phyloP scores from a whole-genome alignment of 2,329 filamentous ascomycete species.

The Sporothrix inflata region DNA sequence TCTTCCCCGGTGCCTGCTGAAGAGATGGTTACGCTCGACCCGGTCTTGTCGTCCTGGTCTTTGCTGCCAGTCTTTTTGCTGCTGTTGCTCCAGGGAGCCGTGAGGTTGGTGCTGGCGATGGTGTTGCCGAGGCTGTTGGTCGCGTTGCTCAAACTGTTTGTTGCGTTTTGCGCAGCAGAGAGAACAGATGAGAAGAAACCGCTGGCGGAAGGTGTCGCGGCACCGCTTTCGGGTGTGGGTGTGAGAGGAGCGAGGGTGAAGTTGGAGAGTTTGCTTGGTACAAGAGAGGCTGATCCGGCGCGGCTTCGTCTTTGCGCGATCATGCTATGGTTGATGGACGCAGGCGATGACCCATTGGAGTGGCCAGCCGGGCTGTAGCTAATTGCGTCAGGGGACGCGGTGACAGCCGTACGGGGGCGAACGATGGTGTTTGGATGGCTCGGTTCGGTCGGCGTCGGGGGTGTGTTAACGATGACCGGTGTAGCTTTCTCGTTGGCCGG shows the following conservation, averaged over 20 bases:
- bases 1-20: conserved; percentile 36
- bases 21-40: conserved; percentile 23
- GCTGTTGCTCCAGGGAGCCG: conserved; percentile 47
- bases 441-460: conserved; percentile 64
- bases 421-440: conserved; percentile 33
- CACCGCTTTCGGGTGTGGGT: conserved; percentile 71
- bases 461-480: conserved; percentile 66
- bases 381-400: conserved; percentile 26
- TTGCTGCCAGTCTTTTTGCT: conserved; percentile 41
- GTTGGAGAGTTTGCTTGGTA: conserved; percentile 86
- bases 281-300: conserved; percentile 59
- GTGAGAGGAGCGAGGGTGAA: conserved; percentile 73
- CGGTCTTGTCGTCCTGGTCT: conserved; percentile 25
- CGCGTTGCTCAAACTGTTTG: conserved; percentile 72
- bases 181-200: conserved; percentile 95
- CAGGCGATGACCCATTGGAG: conserved; percentile 62
- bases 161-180: conserved; percentile 90
- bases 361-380: conserved; percentile 35
- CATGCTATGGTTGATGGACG: conserved; percentile 58
- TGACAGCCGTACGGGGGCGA: conserved; percentile 14
- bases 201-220: conserved; percentile 54
- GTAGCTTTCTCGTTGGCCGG: conserved; percentile 48
- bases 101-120: conserved; percentile 58
- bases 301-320: conserved; percentile 65
- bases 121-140: conserved; percentile 50